These are phyloP conservation scores for Trichoderma oligosporum DNA, from an alignment of 2,329 filamentous ascomycete genomes.

Conservation along the genomic window DNA sequence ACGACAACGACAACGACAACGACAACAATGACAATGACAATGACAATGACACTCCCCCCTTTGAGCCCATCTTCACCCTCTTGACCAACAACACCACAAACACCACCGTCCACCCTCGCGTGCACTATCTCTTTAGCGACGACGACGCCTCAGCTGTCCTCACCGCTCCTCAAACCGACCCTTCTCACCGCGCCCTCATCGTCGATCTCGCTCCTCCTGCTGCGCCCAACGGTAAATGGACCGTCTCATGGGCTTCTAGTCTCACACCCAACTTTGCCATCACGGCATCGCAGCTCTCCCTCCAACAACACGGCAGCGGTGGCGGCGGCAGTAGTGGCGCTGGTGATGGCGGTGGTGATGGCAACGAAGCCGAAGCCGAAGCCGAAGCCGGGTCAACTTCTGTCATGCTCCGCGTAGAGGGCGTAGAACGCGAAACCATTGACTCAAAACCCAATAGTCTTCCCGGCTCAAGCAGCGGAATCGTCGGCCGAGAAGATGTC, in stretches of 20 bases:
- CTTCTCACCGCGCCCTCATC: constrained; percentile 48
- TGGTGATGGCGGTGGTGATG: constrained; percentile 32
- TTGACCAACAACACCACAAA: constrained; percentile 71
- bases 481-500: constrained; percentile 45
- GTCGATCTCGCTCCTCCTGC: constrained; percentile 48
- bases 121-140: constrained; percentile 91
- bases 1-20: constrained; percentile 20
- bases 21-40: constrained; percentile 18
- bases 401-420: constrained; percentile 36
- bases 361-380: constrained; percentile 21
- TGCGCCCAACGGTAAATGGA: constrained; percentile 36
- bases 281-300: constrained; percentile 42
- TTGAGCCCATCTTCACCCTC: constrained; percentile 81
- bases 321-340: constrained; percentile 26
- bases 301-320: constrained; percentile 40
- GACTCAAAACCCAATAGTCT: constrained; percentile 28
- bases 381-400: constrained; percentile 6
- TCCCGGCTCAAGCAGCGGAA: constrained; percentile 31
- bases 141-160: constrained; percentile 73
- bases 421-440: constrained; percentile 38
- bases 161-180: constrained; percentile 47
- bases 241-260: constrained; percentile 66
- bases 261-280: constrained; percentile 70
- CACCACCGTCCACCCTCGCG: constrained; percentile 75
- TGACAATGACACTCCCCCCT: constrained; percentile 39